A percentile compares a stretch with the other conserved stretches of the same genome.
These are phyloP conservation scores for Penicillium pancosmium DNA, from an alignment of 495 filamentous ascomycete genomes.

Conservation along the genomic window DNA sequence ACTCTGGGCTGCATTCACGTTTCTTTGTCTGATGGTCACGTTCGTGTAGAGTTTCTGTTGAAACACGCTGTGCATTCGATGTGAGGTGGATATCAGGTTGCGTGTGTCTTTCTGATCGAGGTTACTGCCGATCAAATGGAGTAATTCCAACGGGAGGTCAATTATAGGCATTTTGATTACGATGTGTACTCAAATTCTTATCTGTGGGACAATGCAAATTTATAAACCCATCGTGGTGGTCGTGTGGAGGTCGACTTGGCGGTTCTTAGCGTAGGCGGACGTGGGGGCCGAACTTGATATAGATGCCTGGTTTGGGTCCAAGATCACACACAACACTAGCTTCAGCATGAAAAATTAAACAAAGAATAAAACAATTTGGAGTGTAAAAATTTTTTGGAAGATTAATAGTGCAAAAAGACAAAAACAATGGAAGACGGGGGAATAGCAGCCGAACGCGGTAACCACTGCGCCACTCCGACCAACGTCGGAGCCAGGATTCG, in stretches of 20 bases:
- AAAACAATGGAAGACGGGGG: constrained; percentile 1
- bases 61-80: background rate
- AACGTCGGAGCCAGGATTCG: constrained; percentile 8
- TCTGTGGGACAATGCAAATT: too few relatives aligned
- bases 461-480: constrained; percentile 8
- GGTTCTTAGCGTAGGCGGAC: too few relatives aligned
- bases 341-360: background rate
- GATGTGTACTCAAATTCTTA: too few relatives aligned
- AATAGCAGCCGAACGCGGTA: constrained; percentile 8
- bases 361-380: background rate
- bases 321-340: too few relatives aligned
- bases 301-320: too few relatives aligned
- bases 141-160: background rate
- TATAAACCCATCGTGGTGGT: too few relatives aligned
- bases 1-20: background rate
- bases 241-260: too few relatives aligned
- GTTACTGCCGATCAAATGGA: background rate
- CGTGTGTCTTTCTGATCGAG: background rate
- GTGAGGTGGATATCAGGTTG: background rate
- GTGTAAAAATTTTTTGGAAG: background rate
- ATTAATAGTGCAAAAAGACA: background rate
- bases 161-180: background rate
- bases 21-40: background rate
- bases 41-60: background rate
- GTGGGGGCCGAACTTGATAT: too few relatives aligned